Evolutionary conservation across 1,284 basidiomycete genomes (phyloP).

Genomic region (Golubevia pallescens): DNA sequence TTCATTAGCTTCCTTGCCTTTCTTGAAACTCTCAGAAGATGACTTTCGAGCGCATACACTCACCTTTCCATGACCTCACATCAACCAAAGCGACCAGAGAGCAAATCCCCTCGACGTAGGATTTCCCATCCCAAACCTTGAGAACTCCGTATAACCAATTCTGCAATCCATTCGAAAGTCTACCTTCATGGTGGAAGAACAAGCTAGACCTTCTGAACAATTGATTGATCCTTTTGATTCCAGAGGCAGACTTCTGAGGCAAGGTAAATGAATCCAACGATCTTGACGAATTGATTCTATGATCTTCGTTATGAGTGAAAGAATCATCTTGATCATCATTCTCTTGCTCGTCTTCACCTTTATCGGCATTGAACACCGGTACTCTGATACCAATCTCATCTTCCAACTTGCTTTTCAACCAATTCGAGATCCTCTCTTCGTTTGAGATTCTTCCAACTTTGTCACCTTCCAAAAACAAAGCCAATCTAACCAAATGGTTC

Average conservation of each 20-base stretch:
- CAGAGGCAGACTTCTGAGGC: constrained; percentile 18
- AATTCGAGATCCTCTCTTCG: constrained; percentile 19
- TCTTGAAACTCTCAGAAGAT: too few species aligned
- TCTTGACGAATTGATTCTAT: constrained; percentile 16
- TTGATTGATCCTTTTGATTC: constrained; percentile 9
- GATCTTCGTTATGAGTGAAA: constrained; percentile 18
- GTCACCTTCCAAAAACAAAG: not conserved
- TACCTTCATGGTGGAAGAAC: too few species aligned
- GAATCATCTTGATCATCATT: not conserved
- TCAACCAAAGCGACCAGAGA: too few species aligned
- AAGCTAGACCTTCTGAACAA: not conserved
- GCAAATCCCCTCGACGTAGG: too few species aligned
- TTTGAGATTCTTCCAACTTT: not conserved
- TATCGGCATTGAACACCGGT: not conserved
- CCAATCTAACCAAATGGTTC: not conserved
- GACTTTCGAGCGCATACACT: too few species aligned
- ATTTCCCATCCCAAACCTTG: too few species aligned
- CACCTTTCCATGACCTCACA: too few species aligned
- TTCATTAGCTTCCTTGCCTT: too few species aligned
- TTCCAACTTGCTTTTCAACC: constrained; percentile 30
- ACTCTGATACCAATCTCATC: constrained; percentile 26
- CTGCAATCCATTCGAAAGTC: too few species aligned
- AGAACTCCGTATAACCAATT: too few species aligned
- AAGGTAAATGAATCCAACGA: constrained; percentile 14
- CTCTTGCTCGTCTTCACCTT: not conserved